These are phyloP conservation scores for Sanghuangporus sanghuang DNA, from an alignment of 1,284 basidiomycete species.

Conservation along the genomic window DNA sequence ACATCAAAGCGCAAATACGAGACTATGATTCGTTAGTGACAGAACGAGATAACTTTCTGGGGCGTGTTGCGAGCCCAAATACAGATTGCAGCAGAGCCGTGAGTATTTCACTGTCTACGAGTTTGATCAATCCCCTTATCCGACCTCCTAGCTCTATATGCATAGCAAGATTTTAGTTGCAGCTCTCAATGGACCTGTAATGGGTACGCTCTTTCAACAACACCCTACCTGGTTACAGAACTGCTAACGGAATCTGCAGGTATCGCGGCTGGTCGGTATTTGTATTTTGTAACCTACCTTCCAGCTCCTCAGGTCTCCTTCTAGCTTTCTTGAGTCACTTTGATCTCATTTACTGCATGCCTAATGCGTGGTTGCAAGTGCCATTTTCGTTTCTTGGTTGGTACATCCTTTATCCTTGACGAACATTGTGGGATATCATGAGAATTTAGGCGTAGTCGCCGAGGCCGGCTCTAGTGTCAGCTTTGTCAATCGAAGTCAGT, in stretches of 20 bases:
- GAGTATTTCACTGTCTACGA: conserved; percentile 22
- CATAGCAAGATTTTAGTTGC: conserved; percentile 62
- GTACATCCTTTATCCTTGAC: conserved; percentile 38
- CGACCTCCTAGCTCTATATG: conserved; percentile 45
- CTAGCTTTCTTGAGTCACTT: conserved; percentile 66
- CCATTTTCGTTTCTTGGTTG: conserved; percentile 50
- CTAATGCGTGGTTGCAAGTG: conserved; percentile 53
- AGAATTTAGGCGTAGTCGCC: conserved; percentile 46
- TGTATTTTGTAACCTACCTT: background rate
- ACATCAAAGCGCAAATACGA: conserved; percentile 36
- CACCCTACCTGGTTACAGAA: background rate
- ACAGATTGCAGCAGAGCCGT: conserved; percentile 62
- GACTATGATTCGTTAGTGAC: conserved; percentile 21
- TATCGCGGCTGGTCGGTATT: conserved; percentile 53
- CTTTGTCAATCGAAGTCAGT: conserved; percentile 59
- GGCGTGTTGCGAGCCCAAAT: conserved; percentile 42
- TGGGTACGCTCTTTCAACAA: conserved; percentile 43
- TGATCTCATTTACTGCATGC: conserved; percentile 68
- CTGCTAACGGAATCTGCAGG: conserved; percentile 33
- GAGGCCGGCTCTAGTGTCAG: conserved; percentile 65
- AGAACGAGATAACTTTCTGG: conserved; percentile 36
- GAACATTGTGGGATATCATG: conserved; percentile 17
- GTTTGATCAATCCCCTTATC: background rate
- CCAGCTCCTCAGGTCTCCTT: background rate
- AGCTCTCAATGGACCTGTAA: conserved; percentile 66